Conservation (phyloP, 257 asterid genomes). For the Eucommia ulmoides region DNA sequence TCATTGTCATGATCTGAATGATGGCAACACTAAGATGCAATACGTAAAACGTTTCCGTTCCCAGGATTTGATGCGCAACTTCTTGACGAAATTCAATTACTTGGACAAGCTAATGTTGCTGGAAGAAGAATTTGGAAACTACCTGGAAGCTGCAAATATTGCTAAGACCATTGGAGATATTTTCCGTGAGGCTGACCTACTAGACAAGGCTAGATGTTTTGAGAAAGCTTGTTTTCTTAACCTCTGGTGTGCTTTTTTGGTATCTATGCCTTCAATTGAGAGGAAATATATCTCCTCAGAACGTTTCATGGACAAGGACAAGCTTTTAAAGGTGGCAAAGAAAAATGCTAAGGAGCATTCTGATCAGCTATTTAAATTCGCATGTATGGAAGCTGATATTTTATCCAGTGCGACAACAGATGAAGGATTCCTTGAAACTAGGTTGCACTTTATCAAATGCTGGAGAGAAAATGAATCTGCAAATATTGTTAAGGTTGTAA, state of each 20-base stretch:
- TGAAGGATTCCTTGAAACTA: too few species aligned
- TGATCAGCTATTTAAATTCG: too few species aligned
- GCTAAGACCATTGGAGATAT: conserved; percentile 32
- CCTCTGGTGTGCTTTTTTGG: conserved; percentile 22
- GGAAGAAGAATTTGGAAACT: conserved; percentile 46
- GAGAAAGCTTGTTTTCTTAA: conserved; percentile 20
- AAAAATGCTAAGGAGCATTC: too few species aligned
- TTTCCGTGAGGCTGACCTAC: conserved; percentile 26
- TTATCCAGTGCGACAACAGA: too few species aligned
- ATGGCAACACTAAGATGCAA: conserved; percentile 28
- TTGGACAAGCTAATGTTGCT: conserved; percentile 31
- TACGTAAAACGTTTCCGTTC: conserved; percentile 34
- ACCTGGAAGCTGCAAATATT: conserved; percentile 40
- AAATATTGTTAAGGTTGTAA: too few species aligned
- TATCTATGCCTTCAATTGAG: too few species aligned
- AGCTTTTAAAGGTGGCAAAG: too few species aligned
- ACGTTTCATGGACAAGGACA: too few species aligned
- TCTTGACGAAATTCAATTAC: conserved; percentile 28
- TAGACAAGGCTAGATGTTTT: conserved; percentile 20
- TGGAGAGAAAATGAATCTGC: too few species aligned
- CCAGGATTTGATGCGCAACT: conserved; percentile 26
- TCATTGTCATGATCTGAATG: conserved; percentile 16
- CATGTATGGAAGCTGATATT: too few species aligned
- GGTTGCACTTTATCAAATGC: too few species aligned
- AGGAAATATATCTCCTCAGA: too few species aligned